Evolutionary conservation across 192 early-diverging fungal genomes (phyloP).

Genomic region (Umbelopsis sp.): DNA sequence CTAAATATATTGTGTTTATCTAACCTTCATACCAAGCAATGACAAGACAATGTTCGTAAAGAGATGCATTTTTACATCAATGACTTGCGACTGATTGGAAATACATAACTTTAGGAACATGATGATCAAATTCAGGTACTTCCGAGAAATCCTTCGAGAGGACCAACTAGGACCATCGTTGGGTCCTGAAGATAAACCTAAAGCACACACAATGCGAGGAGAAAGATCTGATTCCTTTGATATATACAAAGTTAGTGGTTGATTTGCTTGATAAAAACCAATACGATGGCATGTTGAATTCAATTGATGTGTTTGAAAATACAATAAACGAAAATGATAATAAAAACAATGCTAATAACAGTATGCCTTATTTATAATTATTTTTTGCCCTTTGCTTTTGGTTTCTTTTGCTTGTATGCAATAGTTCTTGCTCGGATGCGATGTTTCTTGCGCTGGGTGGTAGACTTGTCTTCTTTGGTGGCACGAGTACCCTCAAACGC

Average conservation of each 20-base stretch:
- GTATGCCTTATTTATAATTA: background rate
- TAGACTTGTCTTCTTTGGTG: slow-evolving; percentile 41
- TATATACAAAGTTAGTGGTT: background rate
- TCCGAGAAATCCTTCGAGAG: slow-evolving; percentile 5
- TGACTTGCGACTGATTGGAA: slow-evolving; percentile 17
- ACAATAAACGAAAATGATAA: background rate
- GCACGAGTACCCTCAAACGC: slow-evolving; percentile 59
- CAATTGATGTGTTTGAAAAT: background rate
- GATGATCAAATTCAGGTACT: slow-evolving; percentile 15
- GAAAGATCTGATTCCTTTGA: slow-evolving; percentile 13
- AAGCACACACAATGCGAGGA: slow-evolving; percentile 10
- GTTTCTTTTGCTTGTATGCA: slow-evolving; percentile 22
- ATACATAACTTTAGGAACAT: slow-evolving; percentile 13
- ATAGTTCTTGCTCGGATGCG: slow-evolving; percentile 30
- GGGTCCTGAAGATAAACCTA: slow-evolving; percentile 5
- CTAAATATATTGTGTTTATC: background rate
- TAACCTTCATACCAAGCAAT: background rate
- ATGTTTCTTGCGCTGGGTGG: slow-evolving; percentile 17
- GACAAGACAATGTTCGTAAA: background rate
- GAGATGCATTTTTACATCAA: background rate
- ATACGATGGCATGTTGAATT: background rate
- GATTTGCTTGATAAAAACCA: no score
- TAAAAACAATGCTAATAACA: background rate
- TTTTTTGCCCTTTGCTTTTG: slow-evolving; percentile 9
- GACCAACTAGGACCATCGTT: slow-evolving; percentile 10